Percentiles rank a stretch among this genome's conserved stretches.
Conservation (phyloP, 177 flowering plant genomes). For the Tripterygium wilfordii region DNA sequence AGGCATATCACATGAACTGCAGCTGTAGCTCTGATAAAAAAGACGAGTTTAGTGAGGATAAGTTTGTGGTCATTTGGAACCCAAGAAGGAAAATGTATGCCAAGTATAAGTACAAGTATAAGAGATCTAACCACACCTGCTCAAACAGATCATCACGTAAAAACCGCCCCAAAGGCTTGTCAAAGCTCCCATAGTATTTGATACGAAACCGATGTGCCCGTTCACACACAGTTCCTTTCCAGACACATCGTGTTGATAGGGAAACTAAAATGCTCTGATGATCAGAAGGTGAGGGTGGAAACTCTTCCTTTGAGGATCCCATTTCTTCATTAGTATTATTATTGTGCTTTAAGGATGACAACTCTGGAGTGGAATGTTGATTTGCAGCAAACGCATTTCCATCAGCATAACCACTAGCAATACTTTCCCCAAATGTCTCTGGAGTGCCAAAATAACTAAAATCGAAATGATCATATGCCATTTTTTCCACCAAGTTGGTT, state of each 20-base stretch:
- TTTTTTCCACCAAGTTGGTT: constrained; percentile 1
- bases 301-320: constrained; percentile 54
- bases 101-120: too few species aligned
- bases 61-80: neutral
- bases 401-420: constrained; percentile 6
- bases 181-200: constrained; percentile 89
- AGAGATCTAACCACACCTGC: constrained; percentile 36
- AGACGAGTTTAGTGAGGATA: constrained; percentile 4
- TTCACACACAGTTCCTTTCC: constrained; percentile 93
- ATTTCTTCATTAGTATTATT: constrained; percentile 27
- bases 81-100: neutral
- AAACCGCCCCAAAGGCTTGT: constrained; percentile 88
- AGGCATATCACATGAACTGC: constrained; percentile 84
- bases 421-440: constrained; percentile 15
- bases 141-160: constrained; percentile 82
- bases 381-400: constrained; percentile 11
- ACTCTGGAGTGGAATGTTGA: constrained; percentile 10
- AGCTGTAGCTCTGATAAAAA: constrained; percentile 50
- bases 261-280: constrained; percentile 92
- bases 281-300: constrained; percentile 82
- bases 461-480: constrained; percentile 3
- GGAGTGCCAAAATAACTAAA: constrained; percentile 13
- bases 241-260: constrained; percentile 73
- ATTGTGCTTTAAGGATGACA: constrained; percentile 16
- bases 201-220: constrained; percentile 82